Conservation (phyloP, 2,329 filamentous ascomycete genomes). For the Microcyclosporella mali region DNA sequence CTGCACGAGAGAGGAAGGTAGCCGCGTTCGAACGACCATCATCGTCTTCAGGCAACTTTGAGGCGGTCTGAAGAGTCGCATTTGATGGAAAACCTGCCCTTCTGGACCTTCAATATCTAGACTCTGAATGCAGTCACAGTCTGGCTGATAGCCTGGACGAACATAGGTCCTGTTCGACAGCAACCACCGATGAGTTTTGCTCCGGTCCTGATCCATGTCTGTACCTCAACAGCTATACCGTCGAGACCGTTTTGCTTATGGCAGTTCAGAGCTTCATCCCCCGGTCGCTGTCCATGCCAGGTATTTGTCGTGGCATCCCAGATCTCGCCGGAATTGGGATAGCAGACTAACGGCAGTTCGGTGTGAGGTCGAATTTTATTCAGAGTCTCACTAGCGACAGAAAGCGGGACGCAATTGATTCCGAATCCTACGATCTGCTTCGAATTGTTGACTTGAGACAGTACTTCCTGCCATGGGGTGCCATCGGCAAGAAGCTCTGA, state of each 20-base stretch:
- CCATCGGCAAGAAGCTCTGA: conserved; percentile 38
- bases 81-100: too few species aligned
- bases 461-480: conserved; percentile 32
- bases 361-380: conserved; percentile 28
- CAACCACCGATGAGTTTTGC: conserved; percentile 43
- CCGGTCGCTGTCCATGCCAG: conserved; percentile 25
- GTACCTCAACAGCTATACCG: conserved; percentile 4
- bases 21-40: too few species aligned
- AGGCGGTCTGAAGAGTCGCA: too few species aligned
- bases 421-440: conserved; percentile 38
- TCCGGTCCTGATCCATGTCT: conserved; percentile 31
- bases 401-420: conserved; percentile 40
- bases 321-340: conserved; percentile 44
- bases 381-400: conserved; percentile 32
- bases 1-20: too few species aligned
- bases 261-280: conserved; percentile 18
- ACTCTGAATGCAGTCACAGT: too few species aligned
- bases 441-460: conserved; percentile 23
- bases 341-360: conserved; percentile 31
- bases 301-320: conserved; percentile 39
- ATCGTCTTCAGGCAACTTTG: too few species aligned
- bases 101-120: too few species aligned
- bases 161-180: conserved; percentile 39
- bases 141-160: conserved; percentile 13
- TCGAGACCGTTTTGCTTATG: conserved; percentile 2